These are phyloP conservation scores for Amaranthus hypochondriacus DNA, from an alignment of 148 eudicot species.

Conservation along the genomic window DNA sequence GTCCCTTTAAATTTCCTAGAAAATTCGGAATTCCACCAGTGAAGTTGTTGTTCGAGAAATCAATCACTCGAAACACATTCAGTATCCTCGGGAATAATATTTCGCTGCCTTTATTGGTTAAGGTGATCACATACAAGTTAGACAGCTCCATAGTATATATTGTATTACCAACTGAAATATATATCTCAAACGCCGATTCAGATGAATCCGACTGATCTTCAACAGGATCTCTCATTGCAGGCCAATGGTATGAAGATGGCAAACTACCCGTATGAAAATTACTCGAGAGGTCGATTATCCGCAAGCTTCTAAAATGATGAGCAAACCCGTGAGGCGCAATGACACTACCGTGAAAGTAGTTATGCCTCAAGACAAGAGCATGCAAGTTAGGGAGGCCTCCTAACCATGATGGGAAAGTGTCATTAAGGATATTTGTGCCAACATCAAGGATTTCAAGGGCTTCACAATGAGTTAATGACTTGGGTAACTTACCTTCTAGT, in stretches of 20 bases:
- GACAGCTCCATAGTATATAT: neutral
- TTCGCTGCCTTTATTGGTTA: conserved; percentile 17
- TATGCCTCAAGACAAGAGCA: conserved; percentile 24
- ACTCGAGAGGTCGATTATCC: conserved; percentile 35
- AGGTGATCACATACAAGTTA: conserved; percentile 13
- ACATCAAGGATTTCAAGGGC: conserved; percentile 31
- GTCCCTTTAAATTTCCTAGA: conserved; percentile 22
- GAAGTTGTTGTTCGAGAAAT: conserved; percentile 43
- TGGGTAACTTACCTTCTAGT: conserved; percentile 23
- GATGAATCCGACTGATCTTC: neutral
- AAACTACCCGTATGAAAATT: conserved; percentile 31
- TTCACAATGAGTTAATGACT: conserved; percentile 22
- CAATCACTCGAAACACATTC: conserved; percentile 24
- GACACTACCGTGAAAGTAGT: conserved; percentile 37
- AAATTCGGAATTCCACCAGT: conserved; percentile 28
- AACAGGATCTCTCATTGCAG: conserved; percentile 24
- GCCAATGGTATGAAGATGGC: conserved; percentile 21
- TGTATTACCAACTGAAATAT: no score
- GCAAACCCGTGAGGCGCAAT: neutral
- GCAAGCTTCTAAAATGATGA: conserved; percentile 15
- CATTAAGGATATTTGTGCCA: conserved; percentile 27
- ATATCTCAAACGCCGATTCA: neutral
- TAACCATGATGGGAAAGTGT: conserved; percentile 42
- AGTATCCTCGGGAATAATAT: neutral
- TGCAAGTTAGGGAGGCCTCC: conserved; percentile 10